Base-by-base conservation (phyloP, 768 basidiomycete species). In the Lactarius hatsudake region DNA sequence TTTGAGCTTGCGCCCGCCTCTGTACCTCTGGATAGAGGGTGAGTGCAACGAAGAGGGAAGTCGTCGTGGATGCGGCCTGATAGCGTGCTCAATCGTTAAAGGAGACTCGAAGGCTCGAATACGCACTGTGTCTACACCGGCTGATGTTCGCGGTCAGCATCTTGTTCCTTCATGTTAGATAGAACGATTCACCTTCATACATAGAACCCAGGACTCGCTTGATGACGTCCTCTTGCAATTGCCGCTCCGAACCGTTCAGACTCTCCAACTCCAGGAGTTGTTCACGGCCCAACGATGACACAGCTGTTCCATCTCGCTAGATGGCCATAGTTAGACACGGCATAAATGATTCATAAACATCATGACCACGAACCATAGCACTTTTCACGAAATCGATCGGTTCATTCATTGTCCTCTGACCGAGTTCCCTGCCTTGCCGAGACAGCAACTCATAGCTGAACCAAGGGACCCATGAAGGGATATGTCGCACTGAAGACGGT, bases 61-160 rank as follows among this genome's bases (percentile, higher is more conserved):
- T 12, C 40, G 66, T 17, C 18, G 68, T 61, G 4, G 43, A 53
- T 8, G 61, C 30, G 3, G 64, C 62, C 68, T 66, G 55, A 40
- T 15, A 8, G 20, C 13, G 17, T 6, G 17, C n/a, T 56, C 28
- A 56, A 8, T 42, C 13, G 13, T 12, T 20, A 7, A 18, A 17
- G 61, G 38, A 40, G 5, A 5, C 51, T 15, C 30, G 23, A 32
- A 45, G 20, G 26, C 26, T 34, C 17, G 7, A 53, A 36, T 18
- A 20, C 61, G 17, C 23, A 62, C 61, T 23, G 43, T 62, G 34
- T 62, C 61, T 8, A 32, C 26, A 45, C 61, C 43, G 28, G 61
- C 61, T 62, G 36, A 20, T 17, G n/a, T 15, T 23, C 15, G 38
- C 38, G 12, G 5, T 40, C 38, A 40, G 15, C 15, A 40, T 40